Base-by-base conservation (phyloP, 805 yeast genomes). In the Zygoascus biomembranicola region DNA sequence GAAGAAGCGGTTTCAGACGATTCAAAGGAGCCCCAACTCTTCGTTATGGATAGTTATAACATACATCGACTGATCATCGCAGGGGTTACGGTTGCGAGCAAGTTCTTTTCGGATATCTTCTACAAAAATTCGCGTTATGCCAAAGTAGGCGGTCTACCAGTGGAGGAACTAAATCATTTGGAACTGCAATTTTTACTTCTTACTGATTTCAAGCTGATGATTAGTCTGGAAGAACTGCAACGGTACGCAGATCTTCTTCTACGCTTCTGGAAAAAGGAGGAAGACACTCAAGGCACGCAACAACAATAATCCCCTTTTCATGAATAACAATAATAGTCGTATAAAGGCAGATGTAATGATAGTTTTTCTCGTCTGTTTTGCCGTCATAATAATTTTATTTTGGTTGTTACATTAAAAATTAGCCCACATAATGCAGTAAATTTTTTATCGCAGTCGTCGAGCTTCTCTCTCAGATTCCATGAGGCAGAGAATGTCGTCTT, bases 381-480 rank as follows among this genome's bases (percentile, higher is more conserved):
- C 39, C 39, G 39, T 35, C 39, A 35, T 35, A 35, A 35, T 35
- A 35, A 11, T 35, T 35, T 35, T 35, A 35, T 35, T 35, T 35
- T 35, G 39, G 39, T 35, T 35, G 39, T 35, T 35, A 35, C 39
- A 35, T 35, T 35, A 35, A 8, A 35, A 35, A 35, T 35, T 4
- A 35, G 39, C 39, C 39, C 39, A 4, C 39, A 35, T 35, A 35
- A 4, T 35, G 39, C 39, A 14, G 44, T 42, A 18, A 41, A n/a
- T 42, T 42, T 42, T 61, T 66, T 73, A 73, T 63, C 77, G 70
- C 68, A 73, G 68, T 64, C 77, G 69, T 63, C 77, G 74, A 59
- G 98, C 98, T 83, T 92, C 99, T 84, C 99, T 92, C 83, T 92
- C 99, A 67, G 98, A 92, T 83, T 92, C 99, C 97, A 92, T 94